A percentile compares a stretch with the other conserved stretches of the same genome.
Conservation (phyloP, 331 rosid species). For the Cucumis variabilis region DNA sequence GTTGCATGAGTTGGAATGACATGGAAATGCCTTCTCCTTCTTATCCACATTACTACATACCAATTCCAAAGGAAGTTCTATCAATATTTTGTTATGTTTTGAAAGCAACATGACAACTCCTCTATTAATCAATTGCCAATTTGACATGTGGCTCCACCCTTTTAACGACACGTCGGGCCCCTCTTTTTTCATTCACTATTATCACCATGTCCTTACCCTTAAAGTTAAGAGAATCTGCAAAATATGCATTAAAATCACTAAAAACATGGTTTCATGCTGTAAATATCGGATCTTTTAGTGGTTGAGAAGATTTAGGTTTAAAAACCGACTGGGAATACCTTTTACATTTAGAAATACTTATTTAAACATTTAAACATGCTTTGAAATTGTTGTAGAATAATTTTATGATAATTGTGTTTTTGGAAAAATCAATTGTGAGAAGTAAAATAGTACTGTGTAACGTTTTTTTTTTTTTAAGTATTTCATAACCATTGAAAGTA, state of each 20-base stretch:
- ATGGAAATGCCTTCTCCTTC: background rate
- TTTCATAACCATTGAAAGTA: too few relatives aligned
- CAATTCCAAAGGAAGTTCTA: background rate
- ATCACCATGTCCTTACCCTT: background rate
- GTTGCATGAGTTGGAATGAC: slow-evolving; percentile 17
- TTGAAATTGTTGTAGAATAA: too few relatives aligned
- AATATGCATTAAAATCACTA: background rate
- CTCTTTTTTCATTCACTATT: background rate
- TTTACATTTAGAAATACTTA: too few relatives aligned
- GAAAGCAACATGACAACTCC: slow-evolving; percentile 10
- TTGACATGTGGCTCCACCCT: slow-evolving; percentile 9
- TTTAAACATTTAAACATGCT: too few relatives aligned
- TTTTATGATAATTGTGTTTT: too few relatives aligned
- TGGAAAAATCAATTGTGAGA: too few relatives aligned
- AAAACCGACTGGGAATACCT: too few relatives aligned
- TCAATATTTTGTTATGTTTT: background rate
- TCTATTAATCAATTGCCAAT: background rate
- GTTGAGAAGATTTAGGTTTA: too few relatives aligned
- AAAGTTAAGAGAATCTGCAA: background rate
- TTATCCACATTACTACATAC: background rate
- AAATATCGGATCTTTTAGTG: too few relatives aligned
- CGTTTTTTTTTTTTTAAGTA: too few relatives aligned
- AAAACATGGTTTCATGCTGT: too few relatives aligned
- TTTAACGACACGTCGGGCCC: background rate
- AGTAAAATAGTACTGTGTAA: too few relatives aligned